A percentile compares a stretch with the other conserved stretches of the same genome.
phyloP scores from a whole-genome alignment of 2,329 filamentous ascomycete genomes.

The Cladosporium cucumerinum region DNA sequence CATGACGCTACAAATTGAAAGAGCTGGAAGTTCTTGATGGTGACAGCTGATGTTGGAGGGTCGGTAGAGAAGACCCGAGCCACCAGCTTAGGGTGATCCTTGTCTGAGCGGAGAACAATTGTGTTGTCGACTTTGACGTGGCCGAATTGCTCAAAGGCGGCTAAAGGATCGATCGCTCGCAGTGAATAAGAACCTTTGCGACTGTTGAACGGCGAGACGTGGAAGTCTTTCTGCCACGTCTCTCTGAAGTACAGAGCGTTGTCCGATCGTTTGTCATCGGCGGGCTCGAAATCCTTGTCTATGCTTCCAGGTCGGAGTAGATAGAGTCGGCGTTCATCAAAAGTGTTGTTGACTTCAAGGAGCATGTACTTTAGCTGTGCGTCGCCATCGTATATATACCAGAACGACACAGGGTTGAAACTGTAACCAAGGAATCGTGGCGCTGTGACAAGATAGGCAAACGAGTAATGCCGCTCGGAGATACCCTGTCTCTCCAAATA shows the following conservation, averaged over 20 bases:
- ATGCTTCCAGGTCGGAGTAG: constrained; percentile 48
- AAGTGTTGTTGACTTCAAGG: constrained; percentile 74
- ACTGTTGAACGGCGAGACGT: constrained; percentile 71
- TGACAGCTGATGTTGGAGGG: constrained; percentile 48
- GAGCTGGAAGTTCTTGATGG: constrained; percentile 39
- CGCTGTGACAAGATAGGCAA: constrained; percentile 69
- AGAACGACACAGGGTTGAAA: constrained; percentile 75
- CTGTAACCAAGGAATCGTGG: constrained; percentile 66
- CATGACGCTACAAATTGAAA: constrained; percentile 42
- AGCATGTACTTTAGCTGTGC: constrained; percentile 62
- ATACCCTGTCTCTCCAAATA: constrained; percentile 57
- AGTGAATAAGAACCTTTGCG: constrained; percentile 48
- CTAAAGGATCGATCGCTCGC: constrained; percentile 46
- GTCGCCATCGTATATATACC: constrained; percentile 66
- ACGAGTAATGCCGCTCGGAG: constrained; percentile 59
- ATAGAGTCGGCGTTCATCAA: constrained; percentile 68
- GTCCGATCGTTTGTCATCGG: constrained; percentile 2
- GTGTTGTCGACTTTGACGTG: constrained; percentile 52
- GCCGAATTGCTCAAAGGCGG: constrained; percentile 27
- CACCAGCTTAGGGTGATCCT: constrained; percentile 59
- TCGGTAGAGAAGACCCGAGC: constrained; percentile 58
- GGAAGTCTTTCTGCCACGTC: constrained; percentile 67
- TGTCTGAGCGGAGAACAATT: constrained; percentile 59
- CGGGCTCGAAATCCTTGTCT: constrained; percentile 5
- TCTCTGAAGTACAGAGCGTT: constrained; percentile 43